Evolutionary conservation across 495 filamentous ascomycete species (phyloP), one percentile per base, ranked within the genome.

Genomic region (Lasiosphaeria hispida): DNA sequence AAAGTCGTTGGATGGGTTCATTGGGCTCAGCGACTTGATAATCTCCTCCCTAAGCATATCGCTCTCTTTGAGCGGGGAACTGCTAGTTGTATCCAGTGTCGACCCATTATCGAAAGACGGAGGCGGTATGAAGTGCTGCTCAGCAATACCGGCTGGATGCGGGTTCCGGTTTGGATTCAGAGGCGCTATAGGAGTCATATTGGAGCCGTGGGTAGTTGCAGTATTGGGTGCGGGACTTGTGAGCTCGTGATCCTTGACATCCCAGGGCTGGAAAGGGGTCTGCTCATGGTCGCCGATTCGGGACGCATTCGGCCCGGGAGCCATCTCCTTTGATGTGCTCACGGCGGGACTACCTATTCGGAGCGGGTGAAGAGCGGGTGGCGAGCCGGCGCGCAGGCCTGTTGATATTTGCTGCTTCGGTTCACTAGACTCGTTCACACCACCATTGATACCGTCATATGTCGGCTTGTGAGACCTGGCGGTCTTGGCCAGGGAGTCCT

Each of bases 21-120:
- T 68, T 9, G 84, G 80, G 62, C 81, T 91, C 10, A 94, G 71
- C n/a, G 84, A 88, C 37, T 82, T 83, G 23, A 92, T 88, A 36
- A 95, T 95, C 61, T 96, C 91, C 60, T 91, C 86, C 33, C 86
- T 75, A 48, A 95, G 71, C 50, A 84, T 80, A 57, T 96, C 91
- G 62, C 81, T 92, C 61, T 95, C 89, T 36, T 85, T 80, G 52
- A 90, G 80, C 1, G 76, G 75, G 48, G 86, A 77, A 10, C 78
- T 70, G 1, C 77, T 80, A 14, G 76, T 80, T 4, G 83, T 81
- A 49, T 83, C 85, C 49, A 83, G 67, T 7, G 79, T 75, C 11
- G 83, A 80, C 8, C 82, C 63, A 2, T 83, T 79, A 18, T 77
- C 70, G 36, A 84, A 78, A 41, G 75, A 54, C 13, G 62, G 59